These are phyloP conservation scores for Medicago lupulina DNA, from an alignment of 306 rosid species.

Conservation along the genomic window DNA sequence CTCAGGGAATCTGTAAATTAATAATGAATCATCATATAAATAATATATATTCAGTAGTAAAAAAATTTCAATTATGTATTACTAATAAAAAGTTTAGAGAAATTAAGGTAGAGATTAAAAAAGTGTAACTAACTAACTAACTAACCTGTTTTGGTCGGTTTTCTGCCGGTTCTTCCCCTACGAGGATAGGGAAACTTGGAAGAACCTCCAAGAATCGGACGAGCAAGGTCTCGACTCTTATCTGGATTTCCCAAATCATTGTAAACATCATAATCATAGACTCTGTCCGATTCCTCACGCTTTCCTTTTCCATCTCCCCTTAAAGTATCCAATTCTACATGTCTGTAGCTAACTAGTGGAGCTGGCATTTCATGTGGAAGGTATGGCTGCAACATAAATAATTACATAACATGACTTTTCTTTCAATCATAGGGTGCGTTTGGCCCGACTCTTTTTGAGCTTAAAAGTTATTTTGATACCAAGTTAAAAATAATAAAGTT, in stretches of 20 bases:
- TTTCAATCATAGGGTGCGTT: too few species aligned
- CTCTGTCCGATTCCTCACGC: not conserved
- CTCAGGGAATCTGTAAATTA: constrained; percentile 44
- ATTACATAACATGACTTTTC: too few species aligned
- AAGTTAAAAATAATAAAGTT: too few species aligned
- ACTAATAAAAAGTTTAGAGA: not conserved
- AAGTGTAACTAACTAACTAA: not conserved
- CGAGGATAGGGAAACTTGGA: constrained; percentile 4
- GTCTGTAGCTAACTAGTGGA: constrained; percentile 2
- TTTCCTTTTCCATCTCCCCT: not conserved
- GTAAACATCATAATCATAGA: constrained; percentile 23
- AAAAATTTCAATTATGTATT: not conserved
- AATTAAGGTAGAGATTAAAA: not conserved
- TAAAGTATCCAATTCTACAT: constrained; percentile 1
- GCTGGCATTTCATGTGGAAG: constrained; percentile 17
- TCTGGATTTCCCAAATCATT: constrained; percentile 9
- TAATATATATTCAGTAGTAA: not conserved
- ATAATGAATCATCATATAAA: too few species aligned
- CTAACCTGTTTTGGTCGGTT: constrained; percentile 1
- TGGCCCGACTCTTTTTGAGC: too few species aligned
- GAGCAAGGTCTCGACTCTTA: not conserved
- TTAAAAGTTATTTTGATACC: too few species aligned
- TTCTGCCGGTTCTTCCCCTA: constrained; percentile 20
- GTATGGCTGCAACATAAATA: constrained; percentile 6
- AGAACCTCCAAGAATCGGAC: constrained; percentile 20